Percentiles rank a stretch among this genome's conserved stretches.
phyloP scores from a whole-genome alignment of 208 protist species.

The Spironucleus salmonicida region DNA sequence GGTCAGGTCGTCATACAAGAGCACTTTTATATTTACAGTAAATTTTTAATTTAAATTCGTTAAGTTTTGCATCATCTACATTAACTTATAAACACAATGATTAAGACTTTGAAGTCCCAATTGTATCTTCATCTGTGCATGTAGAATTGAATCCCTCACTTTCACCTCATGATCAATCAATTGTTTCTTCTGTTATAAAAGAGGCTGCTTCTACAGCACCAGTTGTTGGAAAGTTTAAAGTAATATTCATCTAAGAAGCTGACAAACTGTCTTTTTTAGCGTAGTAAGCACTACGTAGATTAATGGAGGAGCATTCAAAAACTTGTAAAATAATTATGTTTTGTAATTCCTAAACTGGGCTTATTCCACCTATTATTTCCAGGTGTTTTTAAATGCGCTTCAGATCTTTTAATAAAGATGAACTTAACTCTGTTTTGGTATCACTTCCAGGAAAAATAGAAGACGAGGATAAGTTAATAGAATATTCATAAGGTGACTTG shows the following conservation, averaged over 20 bases:
- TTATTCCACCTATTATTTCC: conserved; percentile 1
- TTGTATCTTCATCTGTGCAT: neutral
- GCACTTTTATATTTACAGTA: neutral
- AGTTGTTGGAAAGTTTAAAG: neutral
- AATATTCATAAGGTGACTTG: too few species aligned
- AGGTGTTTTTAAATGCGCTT: conserved; percentile 13
- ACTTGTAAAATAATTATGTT: conserved; percentile 24
- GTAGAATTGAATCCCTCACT: conserved; percentile 23
- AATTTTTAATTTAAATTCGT: neutral
- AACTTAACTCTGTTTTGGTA: neutral
- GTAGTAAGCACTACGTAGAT: conserved; percentile 7
- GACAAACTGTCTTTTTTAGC: neutral
- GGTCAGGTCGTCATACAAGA: conserved; percentile 18
- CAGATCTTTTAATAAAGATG: neutral
- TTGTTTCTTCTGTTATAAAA: conserved; percentile 1
- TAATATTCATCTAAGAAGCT: conserved; percentile 7
- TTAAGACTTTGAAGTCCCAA: neutral
- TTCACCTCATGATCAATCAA: neutral
- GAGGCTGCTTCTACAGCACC: conserved; percentile 8
- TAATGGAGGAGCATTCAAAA: conserved; percentile 5
- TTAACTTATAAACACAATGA: neutral
- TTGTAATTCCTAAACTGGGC: neutral
- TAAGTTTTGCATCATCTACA: neutral
- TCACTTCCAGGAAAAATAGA: too few species aligned
- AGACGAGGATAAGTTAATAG: too few species aligned